These are phyloP conservation scores for Neurospora cerealis DNA, from an alignment of 495 filamentous ascomycete species.

Conservation along the genomic window DNA sequence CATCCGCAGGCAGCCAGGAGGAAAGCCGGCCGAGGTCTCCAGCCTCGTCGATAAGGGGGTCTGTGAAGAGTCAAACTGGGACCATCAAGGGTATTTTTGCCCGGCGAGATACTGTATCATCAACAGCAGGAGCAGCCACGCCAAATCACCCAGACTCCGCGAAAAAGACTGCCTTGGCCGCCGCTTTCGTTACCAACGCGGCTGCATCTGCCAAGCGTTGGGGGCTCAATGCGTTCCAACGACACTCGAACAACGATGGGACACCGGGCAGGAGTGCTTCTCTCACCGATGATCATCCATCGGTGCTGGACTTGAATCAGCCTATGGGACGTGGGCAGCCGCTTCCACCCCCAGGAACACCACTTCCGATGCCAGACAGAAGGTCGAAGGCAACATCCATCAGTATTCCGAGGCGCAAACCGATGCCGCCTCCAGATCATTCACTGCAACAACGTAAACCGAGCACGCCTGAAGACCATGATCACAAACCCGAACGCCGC, in stretches of 20 bases:
- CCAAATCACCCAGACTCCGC: conserved; percentile 16
- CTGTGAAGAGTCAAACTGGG: conserved; percentile 27
- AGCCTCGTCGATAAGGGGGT: conserved; percentile 22
- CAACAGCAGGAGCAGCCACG: conserved; percentile 13
- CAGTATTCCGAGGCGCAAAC: conserved; percentile 44
- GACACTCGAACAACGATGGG: conserved; percentile 33
- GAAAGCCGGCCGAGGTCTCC: conserved; percentile 20
- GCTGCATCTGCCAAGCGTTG: conserved; percentile 78
- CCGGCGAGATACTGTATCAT: conserved; percentile 24
- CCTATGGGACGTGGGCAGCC: conserved; percentile 69
- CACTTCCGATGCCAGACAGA: conserved; percentile 46
- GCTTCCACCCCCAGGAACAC: conserved; percentile 63
- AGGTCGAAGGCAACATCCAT: conserved; percentile 46
- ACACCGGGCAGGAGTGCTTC: conserved; percentile 10
- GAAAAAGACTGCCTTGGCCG: conserved; percentile 40
- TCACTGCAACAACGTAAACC: conserved; percentile 15
- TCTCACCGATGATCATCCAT: conserved; percentile 14
- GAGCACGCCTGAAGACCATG: conserved; percentile 17
- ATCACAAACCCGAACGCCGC: conserved; percentile 23
- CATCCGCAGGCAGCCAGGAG: conserved; percentile 26
- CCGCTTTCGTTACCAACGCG: conserved; percentile 50
- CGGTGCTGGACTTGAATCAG: conserved; percentile 41
- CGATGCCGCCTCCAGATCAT: conserved; percentile 28
- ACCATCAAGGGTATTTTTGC: conserved; percentile 30
- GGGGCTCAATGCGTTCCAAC: conserved; percentile 63